These are phyloP conservation scores for Coniochaeta sp. DNA, from an alignment of 2,329 filamentous ascomycete genomes.

Conservation along the genomic window DNA sequence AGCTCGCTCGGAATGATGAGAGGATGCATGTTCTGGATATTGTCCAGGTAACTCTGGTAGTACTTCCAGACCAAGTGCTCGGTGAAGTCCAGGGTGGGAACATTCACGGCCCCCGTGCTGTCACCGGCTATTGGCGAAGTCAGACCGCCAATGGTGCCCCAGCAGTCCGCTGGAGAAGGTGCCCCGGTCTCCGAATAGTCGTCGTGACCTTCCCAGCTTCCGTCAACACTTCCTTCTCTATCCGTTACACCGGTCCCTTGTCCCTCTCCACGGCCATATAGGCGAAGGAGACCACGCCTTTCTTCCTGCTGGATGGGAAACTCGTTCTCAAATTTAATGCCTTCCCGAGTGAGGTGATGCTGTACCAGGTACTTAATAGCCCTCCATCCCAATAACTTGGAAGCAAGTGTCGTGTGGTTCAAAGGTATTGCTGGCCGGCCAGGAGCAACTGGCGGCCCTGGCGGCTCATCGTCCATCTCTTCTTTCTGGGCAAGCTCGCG, in stretches of 20 bases:
- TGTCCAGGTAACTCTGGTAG: constrained; percentile 49
- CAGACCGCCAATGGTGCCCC: constrained; percentile 50
- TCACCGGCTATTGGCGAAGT: constrained; percentile 25
- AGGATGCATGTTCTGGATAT: constrained; percentile 61
- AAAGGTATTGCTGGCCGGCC: constrained; percentile 67
- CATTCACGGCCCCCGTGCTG: constrained; percentile 24
- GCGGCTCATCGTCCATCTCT: constrained; percentile 39
- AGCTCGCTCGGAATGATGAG: constrained; percentile 49
- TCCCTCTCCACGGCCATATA: constrained; percentile 76
- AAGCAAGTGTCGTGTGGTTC: constrained; percentile 86
- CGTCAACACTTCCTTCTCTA: constrained; percentile 30
- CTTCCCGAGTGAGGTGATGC: constrained; percentile 37
- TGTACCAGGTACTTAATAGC: constrained; percentile 59
- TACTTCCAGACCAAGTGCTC: constrained; percentile 43
- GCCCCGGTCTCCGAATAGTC: constrained; percentile 41
- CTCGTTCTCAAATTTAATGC: constrained; percentile 52
- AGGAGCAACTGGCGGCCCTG: constrained; percentile 43
- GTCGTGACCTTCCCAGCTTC: constrained; percentile 27
- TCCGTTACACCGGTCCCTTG: constrained; percentile 48
- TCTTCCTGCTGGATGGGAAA: constrained; percentile 76
- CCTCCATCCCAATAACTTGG: constrained; percentile 68
- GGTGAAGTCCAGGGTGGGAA: constrained; percentile 47
- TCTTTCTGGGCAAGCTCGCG: constrained; percentile 28
- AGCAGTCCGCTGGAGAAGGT: constrained; percentile 48
- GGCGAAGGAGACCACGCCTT: constrained; percentile 62